Conservation (phyloP, 495 filamentous ascomycete species). For the Elasticomyces elasticus region DNA sequence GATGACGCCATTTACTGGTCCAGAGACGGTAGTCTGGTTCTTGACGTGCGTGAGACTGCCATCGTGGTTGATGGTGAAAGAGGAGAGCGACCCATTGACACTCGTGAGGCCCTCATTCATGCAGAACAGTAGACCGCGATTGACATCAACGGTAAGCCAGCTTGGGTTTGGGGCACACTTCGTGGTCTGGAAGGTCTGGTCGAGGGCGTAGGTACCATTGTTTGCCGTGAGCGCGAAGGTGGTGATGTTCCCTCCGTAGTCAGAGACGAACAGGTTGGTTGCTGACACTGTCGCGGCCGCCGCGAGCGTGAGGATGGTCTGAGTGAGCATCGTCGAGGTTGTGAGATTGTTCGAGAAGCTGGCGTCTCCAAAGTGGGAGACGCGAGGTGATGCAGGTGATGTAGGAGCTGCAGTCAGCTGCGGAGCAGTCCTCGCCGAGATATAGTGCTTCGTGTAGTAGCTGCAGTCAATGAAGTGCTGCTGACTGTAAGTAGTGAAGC, state of each 20-base stretch:
- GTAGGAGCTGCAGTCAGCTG: too few relatives aligned
- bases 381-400: too few relatives aligned
- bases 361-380: too few relatives aligned
- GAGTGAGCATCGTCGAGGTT: background rate
- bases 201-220: conserved; percentile 18
- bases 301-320: background rate
- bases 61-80: conserved; percentile 21
- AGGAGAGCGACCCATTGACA: conserved; percentile 30
- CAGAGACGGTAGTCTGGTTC: conserved; percentile 23
- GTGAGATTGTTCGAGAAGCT: background rate
- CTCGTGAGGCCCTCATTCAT: conserved; percentile 28
- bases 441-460: too few relatives aligned
- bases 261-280: conserved; percentile 26
- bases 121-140: conserved; percentile 26
- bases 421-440: too few relatives aligned
- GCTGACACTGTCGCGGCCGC: conserved; percentile 10
- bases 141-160: conserved; percentile 26
- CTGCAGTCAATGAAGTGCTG: too few relatives aligned
- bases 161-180: conserved; percentile 26
- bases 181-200: conserved; percentile 3
- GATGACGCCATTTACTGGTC: conserved; percentile 28
- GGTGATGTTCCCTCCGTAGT: conserved; percentile 24
- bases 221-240: conserved; percentile 18
- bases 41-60: conserved; percentile 24
- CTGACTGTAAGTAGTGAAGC: too few relatives aligned